A percentile compares a stretch with the other conserved stretches of the same genome.
Conservation (phyloP, 305 asterid species). For the Lippia alba region DNA sequence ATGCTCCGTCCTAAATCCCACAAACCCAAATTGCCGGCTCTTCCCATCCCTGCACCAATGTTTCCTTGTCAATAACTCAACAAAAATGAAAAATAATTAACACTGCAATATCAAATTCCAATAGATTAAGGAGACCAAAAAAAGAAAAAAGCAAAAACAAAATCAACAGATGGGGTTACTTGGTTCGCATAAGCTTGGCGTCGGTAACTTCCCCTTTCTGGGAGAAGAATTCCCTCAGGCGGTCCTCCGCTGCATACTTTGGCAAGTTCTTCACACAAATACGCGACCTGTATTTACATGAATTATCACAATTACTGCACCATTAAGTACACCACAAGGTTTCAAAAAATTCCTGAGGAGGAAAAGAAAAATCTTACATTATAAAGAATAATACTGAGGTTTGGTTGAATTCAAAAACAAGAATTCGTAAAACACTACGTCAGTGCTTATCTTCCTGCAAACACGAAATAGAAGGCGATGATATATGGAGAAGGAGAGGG, state of each 20-base stretch:
- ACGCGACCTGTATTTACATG: slow-evolving; percentile 66
- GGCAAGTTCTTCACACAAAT: slow-evolving; percentile 91
- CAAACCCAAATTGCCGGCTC: slow-evolving; percentile 91
- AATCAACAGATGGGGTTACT: slow-evolving; percentile 44
- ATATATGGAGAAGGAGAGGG: background rate
- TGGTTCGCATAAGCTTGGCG: slow-evolving; percentile 91
- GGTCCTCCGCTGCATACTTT: slow-evolving; percentile 74
- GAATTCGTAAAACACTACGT: background rate
- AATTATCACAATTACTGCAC: slow-evolving; percentile 8
- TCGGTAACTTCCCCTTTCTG: slow-evolving; percentile 96
- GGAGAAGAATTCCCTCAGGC: slow-evolving; percentile 86
- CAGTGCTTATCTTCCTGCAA: background rate
- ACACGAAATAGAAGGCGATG: background rate
- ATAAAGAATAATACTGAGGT: background rate
- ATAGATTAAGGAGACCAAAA: background rate
- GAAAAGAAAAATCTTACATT: slow-evolving; percentile 27
- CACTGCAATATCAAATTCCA: background rate
- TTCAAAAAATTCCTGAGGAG: slow-evolving; percentile 1
- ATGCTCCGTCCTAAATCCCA: slow-evolving; percentile 80
- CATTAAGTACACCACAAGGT: background rate
- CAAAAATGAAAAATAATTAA: background rate
- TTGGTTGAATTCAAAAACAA: background rate
- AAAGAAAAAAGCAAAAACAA: too few relatives aligned
- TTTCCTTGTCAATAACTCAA: background rate
- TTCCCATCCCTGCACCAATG: slow-evolving; percentile 75